A percentile compares a stretch with the other conserved stretches of the same genome.
These are phyloP conservation scores for Tympanopsis confertula DNA, from an alignment of 2,329 filamentous ascomycete genomes.

Conservation along the genomic window DNA sequence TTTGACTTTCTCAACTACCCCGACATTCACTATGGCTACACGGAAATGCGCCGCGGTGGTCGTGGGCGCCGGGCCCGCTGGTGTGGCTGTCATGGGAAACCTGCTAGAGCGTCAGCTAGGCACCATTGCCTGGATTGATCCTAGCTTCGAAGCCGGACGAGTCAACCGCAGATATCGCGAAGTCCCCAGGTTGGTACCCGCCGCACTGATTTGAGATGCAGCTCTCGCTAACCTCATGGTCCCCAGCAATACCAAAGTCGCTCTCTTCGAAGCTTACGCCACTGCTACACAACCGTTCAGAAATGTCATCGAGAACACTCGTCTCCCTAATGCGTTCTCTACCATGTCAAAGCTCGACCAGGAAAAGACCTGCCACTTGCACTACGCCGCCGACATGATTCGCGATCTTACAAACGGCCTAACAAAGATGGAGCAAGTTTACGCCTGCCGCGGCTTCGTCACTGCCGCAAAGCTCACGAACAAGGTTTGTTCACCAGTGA, in stretches of 20 bases:
- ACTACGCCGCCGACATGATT: slow-evolving; percentile 43
- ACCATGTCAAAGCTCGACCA: slow-evolving; percentile 39
- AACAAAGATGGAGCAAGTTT: slow-evolving; percentile 20
- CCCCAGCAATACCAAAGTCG: slow-evolving; percentile 45
- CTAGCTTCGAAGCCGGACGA: slow-evolving; percentile 38
- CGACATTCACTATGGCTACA: not conserved
- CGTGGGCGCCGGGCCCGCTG: slow-evolving; percentile 45
- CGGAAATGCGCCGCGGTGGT: slow-evolving; percentile 39
- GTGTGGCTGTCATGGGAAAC: slow-evolving; percentile 49
- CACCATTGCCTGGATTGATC: slow-evolving; percentile 47
- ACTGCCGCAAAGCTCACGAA: slow-evolving; percentile 17
- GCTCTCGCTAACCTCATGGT: too few species aligned
- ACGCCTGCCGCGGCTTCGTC: slow-evolving; percentile 18
- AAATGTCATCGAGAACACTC: slow-evolving; percentile 31
- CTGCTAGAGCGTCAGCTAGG: slow-evolving; percentile 39
- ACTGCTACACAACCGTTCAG: slow-evolving; percentile 38
- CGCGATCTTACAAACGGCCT: slow-evolving; percentile 30
- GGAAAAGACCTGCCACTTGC: slow-evolving; percentile 42
- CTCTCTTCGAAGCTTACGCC: slow-evolving; percentile 44
- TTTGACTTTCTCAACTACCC: too few species aligned
- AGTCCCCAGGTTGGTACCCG: slow-evolving; percentile 32
- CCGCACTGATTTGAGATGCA: slow-evolving; percentile 6
- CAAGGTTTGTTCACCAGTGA: slow-evolving; percentile 11
- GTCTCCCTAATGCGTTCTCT: slow-evolving; percentile 39
- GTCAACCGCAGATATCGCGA: slow-evolving; percentile 43